Conservation (phyloP, 2,329 filamentous ascomycete genomes). For the Calonectria honghensis region DNA sequence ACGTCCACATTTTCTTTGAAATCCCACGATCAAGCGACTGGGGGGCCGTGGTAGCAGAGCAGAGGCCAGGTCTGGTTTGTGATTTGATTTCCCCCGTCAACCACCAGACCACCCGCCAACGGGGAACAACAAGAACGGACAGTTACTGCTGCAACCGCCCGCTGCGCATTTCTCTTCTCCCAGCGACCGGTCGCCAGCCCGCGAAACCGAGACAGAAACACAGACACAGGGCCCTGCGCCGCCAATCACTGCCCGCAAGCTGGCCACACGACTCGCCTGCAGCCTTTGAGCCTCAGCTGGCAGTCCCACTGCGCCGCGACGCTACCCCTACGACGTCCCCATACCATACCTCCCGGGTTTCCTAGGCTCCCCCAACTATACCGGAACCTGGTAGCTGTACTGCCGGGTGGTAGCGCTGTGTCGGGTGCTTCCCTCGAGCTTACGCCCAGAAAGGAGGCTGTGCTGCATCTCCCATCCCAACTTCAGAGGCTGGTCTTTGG, state of each 20-base stretch:
- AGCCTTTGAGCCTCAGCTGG: slow-evolving; percentile 54
- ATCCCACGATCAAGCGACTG: slow-evolving; percentile 30
- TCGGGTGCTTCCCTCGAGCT: slow-evolving; percentile 36
- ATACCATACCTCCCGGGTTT: slow-evolving; percentile 28
- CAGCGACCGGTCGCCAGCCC: slow-evolving; percentile 17
- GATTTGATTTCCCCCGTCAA: slow-evolving; percentile 21
- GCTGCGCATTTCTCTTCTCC: slow-evolving; percentile 10
- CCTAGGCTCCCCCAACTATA: slow-evolving; percentile 29
- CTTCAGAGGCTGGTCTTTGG: slow-evolving; percentile 37
- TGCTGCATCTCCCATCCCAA: slow-evolving; percentile 40
- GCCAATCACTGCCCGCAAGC: slow-evolving; percentile 54
- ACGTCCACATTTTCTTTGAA: slow-evolving; percentile 38
- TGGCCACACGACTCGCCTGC: slow-evolving; percentile 52
- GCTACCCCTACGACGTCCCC: slow-evolving; percentile 35
- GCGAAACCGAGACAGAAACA: slow-evolving; percentile 2
- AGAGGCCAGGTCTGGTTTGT: slow-evolving; percentile 17
- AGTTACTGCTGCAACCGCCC: slow-evolving; percentile 17
- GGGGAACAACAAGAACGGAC: neutral
- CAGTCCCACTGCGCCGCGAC: slow-evolving; percentile 51
- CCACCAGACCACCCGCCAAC: slow-evolving; percentile 10
- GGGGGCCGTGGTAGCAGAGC: slow-evolving; percentile 10
- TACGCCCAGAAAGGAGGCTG: slow-evolving; percentile 46
- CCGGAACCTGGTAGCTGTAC: slow-evolving; percentile 28
- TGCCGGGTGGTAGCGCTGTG: slow-evolving; percentile 26
- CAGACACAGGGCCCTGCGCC: slow-evolving; percentile 18